These are phyloP conservation scores for Choricystis sp. DNA, from an alignment of 139 green algal genomes.

Conservation along the genomic window DNA sequence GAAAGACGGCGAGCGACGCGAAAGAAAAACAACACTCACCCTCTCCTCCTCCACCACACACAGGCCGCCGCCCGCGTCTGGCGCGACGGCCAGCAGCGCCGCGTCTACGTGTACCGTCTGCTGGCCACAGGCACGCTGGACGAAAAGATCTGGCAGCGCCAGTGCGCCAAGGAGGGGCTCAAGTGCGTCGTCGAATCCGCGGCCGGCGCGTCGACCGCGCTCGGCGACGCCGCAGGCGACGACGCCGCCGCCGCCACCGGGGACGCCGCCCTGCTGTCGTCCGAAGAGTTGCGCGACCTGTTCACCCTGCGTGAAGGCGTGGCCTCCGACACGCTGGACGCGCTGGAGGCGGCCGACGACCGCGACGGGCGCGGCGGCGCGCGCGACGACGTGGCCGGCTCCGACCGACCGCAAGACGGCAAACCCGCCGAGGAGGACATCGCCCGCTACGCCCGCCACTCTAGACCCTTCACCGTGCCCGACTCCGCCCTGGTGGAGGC, in stretches of 20 bases:
- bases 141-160: slow-evolving; percentile 96
- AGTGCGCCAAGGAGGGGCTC: slow-evolving; percentile 72
- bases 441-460: slow-evolving; percentile 76
- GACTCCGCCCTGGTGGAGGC: slow-evolving; percentile 49
- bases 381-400: neutral
- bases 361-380: neutral
- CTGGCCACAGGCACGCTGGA: slow-evolving; percentile 89
- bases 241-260: slow-evolving; percentile 3
- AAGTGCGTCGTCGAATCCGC: slow-evolving; percentile 36
- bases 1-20: too few relatives aligned
- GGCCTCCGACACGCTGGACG: neutral
- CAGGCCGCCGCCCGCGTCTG: slow-evolving; percentile 62
- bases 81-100: slow-evolving; percentile 92
- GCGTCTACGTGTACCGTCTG: slow-evolving; percentile 94
- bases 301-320: slow-evolving; percentile 46
- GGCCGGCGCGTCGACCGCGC: slow-evolving; percentile 1
- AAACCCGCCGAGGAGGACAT: slow-evolving; percentile 83
- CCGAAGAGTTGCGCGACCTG: slow-evolving; percentile 84
- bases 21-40: too few relatives aligned
- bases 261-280: slow-evolving; percentile 47
- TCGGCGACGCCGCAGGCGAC: neutral
- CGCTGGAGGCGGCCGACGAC: neutral
- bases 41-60: neutral
- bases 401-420: slow-evolving; percentile 41
- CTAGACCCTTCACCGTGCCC: slow-evolving; percentile 40